phyloP scores from a whole-genome alignment of 2,329 filamentous ascomycete genomes.

The Fusarium newnesense region DNA sequence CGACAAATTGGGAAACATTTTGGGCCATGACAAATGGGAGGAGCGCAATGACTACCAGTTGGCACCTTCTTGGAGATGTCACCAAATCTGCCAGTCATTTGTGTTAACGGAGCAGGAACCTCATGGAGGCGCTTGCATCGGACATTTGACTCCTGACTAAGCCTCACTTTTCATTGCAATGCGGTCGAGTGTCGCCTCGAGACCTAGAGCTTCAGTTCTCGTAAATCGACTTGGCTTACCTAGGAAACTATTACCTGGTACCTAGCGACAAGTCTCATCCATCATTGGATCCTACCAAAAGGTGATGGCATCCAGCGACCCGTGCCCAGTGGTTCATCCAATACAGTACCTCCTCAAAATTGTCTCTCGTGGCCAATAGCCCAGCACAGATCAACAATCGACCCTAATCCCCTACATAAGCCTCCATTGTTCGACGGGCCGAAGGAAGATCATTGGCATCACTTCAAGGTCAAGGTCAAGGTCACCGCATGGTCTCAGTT shows the following conservation, averaged over 20 bases:
- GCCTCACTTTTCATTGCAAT: not conserved
- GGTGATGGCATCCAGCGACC: slow-evolving; percentile 9
- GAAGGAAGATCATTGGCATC: slow-evolving; percentile 13
- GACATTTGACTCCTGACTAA: not conserved
- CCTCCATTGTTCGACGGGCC: slow-evolving; percentile 2
- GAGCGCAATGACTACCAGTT: not conserved
- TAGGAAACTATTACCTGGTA: not conserved
- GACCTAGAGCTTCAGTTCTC: not conserved
- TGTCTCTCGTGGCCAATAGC: slow-evolving; percentile 6
- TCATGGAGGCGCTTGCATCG: not conserved
- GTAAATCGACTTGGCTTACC: slow-evolving; percentile 12
- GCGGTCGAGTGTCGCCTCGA: not conserved
- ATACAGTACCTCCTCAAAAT: not conserved
- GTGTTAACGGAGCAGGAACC: slow-evolving; percentile 7
- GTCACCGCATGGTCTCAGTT: not conserved
- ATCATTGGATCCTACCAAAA: slow-evolving; percentile 19
- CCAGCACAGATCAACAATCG: slow-evolving; percentile 12
- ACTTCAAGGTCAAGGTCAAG: not conserved
- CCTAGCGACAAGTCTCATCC: not conserved
- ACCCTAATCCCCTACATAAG: not conserved
- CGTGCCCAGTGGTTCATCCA: slow-evolving; percentile 14
- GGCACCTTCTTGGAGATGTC: slow-evolving; percentile 3
- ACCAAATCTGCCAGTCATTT: slow-evolving; percentile 13
- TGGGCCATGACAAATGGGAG: not conserved
- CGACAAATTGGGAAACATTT: not conserved